Evolutionary conservation across 1,284 basidiomycete genomes (phyloP).

Genomic region (Irpex sp.): DNA sequence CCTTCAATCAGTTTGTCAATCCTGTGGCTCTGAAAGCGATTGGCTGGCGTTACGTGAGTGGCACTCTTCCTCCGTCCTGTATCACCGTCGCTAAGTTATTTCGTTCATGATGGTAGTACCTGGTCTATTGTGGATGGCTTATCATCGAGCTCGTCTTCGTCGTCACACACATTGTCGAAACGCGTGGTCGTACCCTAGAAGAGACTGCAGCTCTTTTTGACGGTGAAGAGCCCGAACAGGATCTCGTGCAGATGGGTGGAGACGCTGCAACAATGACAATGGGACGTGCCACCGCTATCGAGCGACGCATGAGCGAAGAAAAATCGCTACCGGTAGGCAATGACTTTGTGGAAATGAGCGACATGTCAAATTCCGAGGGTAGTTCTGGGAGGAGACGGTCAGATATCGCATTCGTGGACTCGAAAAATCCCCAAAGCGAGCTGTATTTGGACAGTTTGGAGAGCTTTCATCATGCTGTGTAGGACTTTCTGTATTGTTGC

Average conservation of each 20-base stretch:
- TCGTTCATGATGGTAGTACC: slow-evolving; percentile 31
- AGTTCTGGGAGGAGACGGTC: background rate
- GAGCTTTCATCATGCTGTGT: background rate
- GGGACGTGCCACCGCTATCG: slow-evolving; percentile 12
- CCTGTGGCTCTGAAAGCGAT: slow-evolving; percentile 65
- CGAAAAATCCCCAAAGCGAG: background rate
- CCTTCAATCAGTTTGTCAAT: slow-evolving; percentile 74
- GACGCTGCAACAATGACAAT: slow-evolving; percentile 46
- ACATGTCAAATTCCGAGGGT: slow-evolving; percentile 5
- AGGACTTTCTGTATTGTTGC: background rate
- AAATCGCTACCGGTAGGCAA: slow-evolving; percentile 9
- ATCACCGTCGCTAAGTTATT: background rate
- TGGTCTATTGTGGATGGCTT: slow-evolving; percentile 61
- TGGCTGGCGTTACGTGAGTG: slow-evolving; percentile 59
- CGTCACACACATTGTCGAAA: slow-evolving; percentile 56
- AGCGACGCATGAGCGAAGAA: slow-evolving; percentile 18
- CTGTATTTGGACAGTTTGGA: background rate
- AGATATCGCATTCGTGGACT: background rate
- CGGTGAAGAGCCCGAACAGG: slow-evolving; percentile 44
- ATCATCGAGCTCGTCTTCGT: slow-evolving; percentile 56
- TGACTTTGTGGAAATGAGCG: slow-evolving; percentile 19
- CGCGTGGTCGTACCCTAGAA: slow-evolving; percentile 59
- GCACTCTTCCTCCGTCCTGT: background rate
- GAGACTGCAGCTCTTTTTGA: slow-evolving; percentile 66
- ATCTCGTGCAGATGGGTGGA: slow-evolving; percentile 43